Evolutionary conservation across 345 rosid species (phyloP), one percentile per base, ranked within the genome.

Genomic region (Populus nigra): DNA sequence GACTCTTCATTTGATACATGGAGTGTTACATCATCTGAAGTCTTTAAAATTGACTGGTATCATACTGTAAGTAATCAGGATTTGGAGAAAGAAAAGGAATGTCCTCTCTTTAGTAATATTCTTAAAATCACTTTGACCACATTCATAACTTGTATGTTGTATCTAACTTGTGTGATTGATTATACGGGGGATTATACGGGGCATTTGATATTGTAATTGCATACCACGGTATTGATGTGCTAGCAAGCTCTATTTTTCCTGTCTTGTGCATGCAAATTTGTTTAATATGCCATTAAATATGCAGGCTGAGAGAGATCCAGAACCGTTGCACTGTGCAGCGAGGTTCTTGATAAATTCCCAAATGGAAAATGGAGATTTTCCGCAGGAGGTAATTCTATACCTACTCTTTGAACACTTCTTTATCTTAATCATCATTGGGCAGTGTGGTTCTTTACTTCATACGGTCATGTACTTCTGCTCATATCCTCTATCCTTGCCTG

Each of bases 301-400:
- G 41, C 73, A 88, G 90, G 90, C 84, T 5, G 74, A 79, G 7
- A 86, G 93, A 84, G 94, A 91, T 49, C 77, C 88, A 22, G 62
- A 27, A 0, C 94, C 97, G 11, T 79, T 93, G 76, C 92, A 90
- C 45, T 80, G 76, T 10, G 91, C 92, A 0, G 92, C 94, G 4
- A 88, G 81, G 61, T 76, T 77, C 22, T 65, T 93, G 35, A 78
- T 90, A 7, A 81, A 86, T 77, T 80, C 91, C 27, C 91, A 90
- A 53, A 84, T 89, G 89, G 84, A 87, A 39, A 89, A 87, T 73
- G 96, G 94, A 73, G 93, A 93, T 77, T 93, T 86, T 33, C 96
- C 92, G 29, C 92, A 89, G 66, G 89, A 91, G 86, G 96, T 89
- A 47, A 75, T 65, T 43, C 47, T 15, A n/a, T 9, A 59, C 63